Evolutionary conservation across 306 rosid species (phyloP), one percentile per base, ranked within the genome.

Genomic region (Quercus suber): DNA sequence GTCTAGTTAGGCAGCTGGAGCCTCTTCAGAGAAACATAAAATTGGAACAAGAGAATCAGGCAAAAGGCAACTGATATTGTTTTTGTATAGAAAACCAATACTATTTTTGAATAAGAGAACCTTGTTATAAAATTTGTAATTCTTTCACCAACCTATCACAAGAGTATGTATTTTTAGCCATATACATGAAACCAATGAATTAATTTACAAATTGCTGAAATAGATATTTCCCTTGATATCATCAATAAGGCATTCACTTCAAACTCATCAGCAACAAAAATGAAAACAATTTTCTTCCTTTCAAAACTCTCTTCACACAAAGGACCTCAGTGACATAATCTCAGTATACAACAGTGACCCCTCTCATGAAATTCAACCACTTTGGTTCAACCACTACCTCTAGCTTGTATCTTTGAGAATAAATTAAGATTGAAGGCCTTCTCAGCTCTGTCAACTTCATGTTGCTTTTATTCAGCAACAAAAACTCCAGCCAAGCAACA

Each of bases 1-100:
- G 76, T 94, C 79, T 94, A 81, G 87, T 21, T 37, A 33, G 15
- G 53, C 53, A 49, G 53, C 53, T 49, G 53, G 53, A 49, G 53
- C 53, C 17, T 49, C 53, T 49, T 49, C 53, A 12, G 53, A 49
- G 15, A 49, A 49, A 49, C 17, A 49, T 49, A 49, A 49, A 49
- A 49, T 11, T 49, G 53, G 53, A 49, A 49, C 53, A 49, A 3
- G 53, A 12, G 53, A 49, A 12, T 49, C 1, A 49, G 53, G 53
- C 53, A 49, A 49, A 49, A 12, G 53, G 15, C 5, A 49, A 13
- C 15, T 49, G 53, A 11, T 49, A 49, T 49, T 49, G 15, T 49
- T 12, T 49, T 49, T 49, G 13, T 45, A 15, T 2, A 45, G 13
- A 10, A 45, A 45, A 45, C 52, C 52, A 45, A 45, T 45, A 45